Evolutionary conservation across 192 early-diverging fungal species (phyloP), one percentile per base, ranked within the genome.

Genomic region (Piromyces finnis): DNA sequence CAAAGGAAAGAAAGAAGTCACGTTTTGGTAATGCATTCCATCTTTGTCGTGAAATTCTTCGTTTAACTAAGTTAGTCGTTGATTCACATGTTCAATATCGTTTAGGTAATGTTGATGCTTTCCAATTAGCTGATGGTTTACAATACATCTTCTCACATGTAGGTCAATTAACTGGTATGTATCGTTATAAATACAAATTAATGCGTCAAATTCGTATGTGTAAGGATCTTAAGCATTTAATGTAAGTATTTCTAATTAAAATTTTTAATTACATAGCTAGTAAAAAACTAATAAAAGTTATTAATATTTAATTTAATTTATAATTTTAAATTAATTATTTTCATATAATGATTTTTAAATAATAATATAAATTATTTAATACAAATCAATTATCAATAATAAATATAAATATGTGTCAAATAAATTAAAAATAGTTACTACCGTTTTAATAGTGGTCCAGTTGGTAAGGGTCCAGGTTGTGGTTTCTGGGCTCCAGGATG

Each of bases 401-500:
- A n/a, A n/a, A n/a, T n/a, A n/a, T n/a, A n/a, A 39, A 39, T 32
- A 32, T 6, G 9, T 32, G 30, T 32, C 9, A 9, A 32, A 6
- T 32, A 6, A 32, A 32, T 30, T 30, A n/a, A 13, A 77, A 29
- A 78, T 29, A 28, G 78, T 12, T 18, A 26, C 28, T 93, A 90
- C 83, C 90, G 94, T 26, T 97, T 97, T 86, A 99, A 95, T 86
- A 96, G 94, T 12, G 98, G 96, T 0, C 92, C 96, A 5, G 96
- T 99, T 29, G 96, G 96, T 30, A 98, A 98, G 85, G 98, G 98
- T 41, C 98, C 98, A 18, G 98, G 98, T 82, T 93, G 94, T 79
- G 98, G 98, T 37, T 96, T 99, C 85, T 99, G 98, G 98, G 96
- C 96, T 15, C 98, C 98, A 27, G 95, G 94, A 37, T 99, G 98